Evolutionary conservation across 2,329 filamentous ascomycete genomes (phyloP).

Genomic region (Trichoderma sp.): DNA sequence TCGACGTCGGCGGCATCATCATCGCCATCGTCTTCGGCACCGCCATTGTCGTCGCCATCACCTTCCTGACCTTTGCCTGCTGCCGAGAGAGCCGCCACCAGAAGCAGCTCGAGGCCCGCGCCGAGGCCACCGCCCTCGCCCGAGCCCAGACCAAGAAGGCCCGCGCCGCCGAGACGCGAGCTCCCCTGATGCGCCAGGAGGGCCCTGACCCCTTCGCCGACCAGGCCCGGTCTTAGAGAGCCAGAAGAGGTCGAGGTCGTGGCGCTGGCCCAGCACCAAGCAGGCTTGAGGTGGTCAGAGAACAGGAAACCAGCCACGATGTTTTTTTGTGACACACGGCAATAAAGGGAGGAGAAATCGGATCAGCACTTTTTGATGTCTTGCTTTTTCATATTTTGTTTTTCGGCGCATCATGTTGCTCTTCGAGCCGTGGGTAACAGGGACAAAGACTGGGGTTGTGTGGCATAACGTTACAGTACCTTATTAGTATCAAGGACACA

Average conservation of each 20-base stretch:
- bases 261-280: constrained; percentile 7
- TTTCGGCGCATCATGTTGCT: constrained; percentile 17
- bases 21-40: constrained; percentile 50
- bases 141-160: constrained; percentile 50
- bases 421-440: constrained; percentile 16
- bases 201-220: constrained; percentile 42
- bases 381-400: constrained; percentile 2
- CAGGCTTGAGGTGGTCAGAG: constrained; percentile 15
- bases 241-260: not conserved
- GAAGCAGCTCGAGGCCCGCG: constrained; percentile 45
- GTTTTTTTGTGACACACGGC: constrained; percentile 1
- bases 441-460: not conserved
- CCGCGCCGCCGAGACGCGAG: constrained; percentile 36
- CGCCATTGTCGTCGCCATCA: constrained; percentile 41
- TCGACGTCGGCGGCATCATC: constrained; percentile 49
- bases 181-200: constrained; percentile 40
- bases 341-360: not conserved
- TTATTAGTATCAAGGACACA: not conserved
- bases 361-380: constrained; percentile 11
- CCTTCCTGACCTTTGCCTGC: constrained; percentile 52
- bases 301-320: not conserved
- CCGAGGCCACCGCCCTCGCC: constrained; percentile 53
- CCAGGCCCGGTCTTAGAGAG: constrained; percentile 35
- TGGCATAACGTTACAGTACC: not conserved
- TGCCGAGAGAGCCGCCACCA: constrained; percentile 51